Conservation (phyloP, 305 asterid genomes). For the Fraxinus albicans region DNA sequence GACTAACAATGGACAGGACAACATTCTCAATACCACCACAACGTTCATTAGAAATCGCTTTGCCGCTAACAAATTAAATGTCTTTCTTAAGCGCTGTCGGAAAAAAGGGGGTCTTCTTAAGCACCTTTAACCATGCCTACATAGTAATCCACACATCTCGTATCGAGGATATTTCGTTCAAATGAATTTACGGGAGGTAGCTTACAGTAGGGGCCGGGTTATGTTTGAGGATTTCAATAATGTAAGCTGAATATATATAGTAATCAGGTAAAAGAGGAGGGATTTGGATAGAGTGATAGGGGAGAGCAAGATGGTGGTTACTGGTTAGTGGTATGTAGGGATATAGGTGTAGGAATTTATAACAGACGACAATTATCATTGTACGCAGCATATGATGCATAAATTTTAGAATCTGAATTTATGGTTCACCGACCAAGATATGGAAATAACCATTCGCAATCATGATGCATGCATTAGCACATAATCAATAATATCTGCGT, state of each 20-base stretch:
- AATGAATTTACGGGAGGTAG: background rate
- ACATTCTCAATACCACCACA: background rate
- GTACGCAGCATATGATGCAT: background rate
- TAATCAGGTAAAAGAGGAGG: background rate
- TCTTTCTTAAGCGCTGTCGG: background rate
- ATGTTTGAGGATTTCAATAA: background rate
- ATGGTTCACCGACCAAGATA: slow-evolving; percentile 1
- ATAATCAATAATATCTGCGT: background rate
- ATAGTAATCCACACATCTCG: background rate
- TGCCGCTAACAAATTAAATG: background rate
- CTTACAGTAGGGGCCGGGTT: background rate
- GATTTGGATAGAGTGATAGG: background rate
- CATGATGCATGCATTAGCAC: background rate
- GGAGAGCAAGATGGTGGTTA: background rate
- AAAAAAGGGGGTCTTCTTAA: background rate
- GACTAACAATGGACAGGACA: background rate
- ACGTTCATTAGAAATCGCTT: background rate
- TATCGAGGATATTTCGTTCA: background rate
- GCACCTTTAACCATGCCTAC: background rate
- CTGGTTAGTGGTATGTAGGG: background rate
- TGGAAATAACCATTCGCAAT: background rate
- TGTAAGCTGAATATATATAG: background rate
- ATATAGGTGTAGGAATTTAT: background rate
- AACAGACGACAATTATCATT: background rate
- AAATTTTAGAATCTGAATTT: slow-evolving; percentile 1